phyloP scores from a whole-genome alignment of 2,329 filamentous ascomycete genomes.

The Penicillium sp. region DNA sequence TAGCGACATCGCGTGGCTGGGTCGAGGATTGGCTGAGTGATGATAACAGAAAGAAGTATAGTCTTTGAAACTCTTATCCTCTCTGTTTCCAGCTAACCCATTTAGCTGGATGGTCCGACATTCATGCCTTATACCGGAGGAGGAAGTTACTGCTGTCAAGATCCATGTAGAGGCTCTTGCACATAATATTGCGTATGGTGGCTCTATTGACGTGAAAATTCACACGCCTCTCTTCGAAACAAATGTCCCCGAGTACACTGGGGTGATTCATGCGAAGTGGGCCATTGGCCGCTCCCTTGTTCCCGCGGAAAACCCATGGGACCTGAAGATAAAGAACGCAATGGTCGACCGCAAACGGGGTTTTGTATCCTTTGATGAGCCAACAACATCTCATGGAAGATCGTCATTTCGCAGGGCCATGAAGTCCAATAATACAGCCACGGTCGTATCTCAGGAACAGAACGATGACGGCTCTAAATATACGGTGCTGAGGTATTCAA shows the following conservation, averaged over 20 bases:
- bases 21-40: background rate
- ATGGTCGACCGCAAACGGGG: background rate
- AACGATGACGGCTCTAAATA: background rate
- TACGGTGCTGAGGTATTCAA: background rate
- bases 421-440: background rate
- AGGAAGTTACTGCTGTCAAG: background rate
- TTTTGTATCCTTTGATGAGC: background rate
- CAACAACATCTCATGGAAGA: background rate
- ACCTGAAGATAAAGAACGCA: background rate
- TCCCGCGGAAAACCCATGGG: background rate
- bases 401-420: background rate
- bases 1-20: background rate
- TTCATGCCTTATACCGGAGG: background rate
- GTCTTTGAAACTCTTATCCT: background rate
- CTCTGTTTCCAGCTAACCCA: too few relatives aligned
- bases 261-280: background rate
- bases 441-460: background rate
- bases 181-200: background rate
- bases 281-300: background rate
- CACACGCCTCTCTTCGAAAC: background rate
- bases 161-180: background rate
- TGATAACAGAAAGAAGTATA: background rate
- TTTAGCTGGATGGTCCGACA: background rate
- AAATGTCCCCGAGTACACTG: background rate
- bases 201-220: background rate